Evolutionary conservation across 305 asterid species (phyloP), one percentile per base, ranked within the genome.

Genomic region (Fraxinus dipetala): DNA sequence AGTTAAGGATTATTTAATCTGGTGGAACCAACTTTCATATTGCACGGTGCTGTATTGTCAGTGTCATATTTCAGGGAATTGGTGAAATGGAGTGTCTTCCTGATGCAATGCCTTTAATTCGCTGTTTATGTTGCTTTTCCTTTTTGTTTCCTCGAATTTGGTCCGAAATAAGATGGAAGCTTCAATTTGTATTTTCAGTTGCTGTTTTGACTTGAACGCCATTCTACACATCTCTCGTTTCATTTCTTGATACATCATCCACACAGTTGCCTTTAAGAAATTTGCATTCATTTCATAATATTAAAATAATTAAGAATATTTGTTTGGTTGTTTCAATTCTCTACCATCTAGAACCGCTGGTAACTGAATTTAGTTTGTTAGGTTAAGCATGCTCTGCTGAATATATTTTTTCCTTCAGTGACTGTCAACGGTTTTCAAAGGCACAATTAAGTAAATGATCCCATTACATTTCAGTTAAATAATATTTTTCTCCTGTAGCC

Each of bases 401-500:
- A 28, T 28, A 67, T 28, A 26, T 67, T 67, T 67, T 67, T 28
- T 38, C 74, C 36, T 67, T 26, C 20, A 67, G 74, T 11, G 6
- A 28, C 36, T 67, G 7, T 67, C 38, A 13, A 30, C 9, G 10
- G 72, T 22, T 63, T 63, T 70, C 72, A 84, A 75, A 80, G 81
- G 54, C 70, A 72, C 9, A 63, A 56, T 6, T 45, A 31, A 20
- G 80, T 78, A n/a, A 13, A 26, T 78, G 43, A 43, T 26, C 31
- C 54, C 40, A 54, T 83, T 81, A 45, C 24, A 63, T 77, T 38
- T 74, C 30, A 40, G 76, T 30, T 45, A 81, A 63, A 67, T 76
- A 30, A 38, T 75, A 54, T 69, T 69, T 73, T 45, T 80, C 20
- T 28, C 75, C 77, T 32, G 40, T 63, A 82, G 85, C 81, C 48